A percentile compares a stretch with the other conserved stretches of the same genome.
Conservation (phyloP, 1,284 basidiomycete species). For the Violaceomyces palustris region DNA sequence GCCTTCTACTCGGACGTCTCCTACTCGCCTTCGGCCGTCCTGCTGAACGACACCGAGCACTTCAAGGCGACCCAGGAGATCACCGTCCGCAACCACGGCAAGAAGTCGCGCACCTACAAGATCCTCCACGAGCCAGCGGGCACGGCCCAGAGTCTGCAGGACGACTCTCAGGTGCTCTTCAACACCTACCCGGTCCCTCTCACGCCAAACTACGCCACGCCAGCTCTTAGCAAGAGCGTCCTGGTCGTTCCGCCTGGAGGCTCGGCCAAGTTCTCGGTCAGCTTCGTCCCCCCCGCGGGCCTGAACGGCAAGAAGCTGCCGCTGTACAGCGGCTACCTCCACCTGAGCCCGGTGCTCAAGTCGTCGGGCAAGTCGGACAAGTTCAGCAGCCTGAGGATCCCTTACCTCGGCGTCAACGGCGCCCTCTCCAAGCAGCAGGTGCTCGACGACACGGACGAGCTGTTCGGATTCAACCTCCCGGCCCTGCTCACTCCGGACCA, state of each 20-base stretch:
- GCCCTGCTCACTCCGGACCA: conserved; percentile 14
- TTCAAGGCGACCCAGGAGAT: conserved; percentile 27
- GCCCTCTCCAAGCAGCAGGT: conserved; percentile 20
- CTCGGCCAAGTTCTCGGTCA: conserved; percentile 46
- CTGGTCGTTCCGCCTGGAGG: conserved; percentile 54
- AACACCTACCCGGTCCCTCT: conserved; percentile 59
- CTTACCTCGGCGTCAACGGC: conserved; percentile 26
- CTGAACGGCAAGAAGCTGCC: conserved; percentile 59
- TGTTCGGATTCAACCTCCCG: conserved; percentile 24
- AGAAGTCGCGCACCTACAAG: conserved; percentile 29
- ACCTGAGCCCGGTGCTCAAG: conserved; percentile 59
- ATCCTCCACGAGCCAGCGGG: conserved; percentile 39
- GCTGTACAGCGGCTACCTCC: conserved; percentile 63
- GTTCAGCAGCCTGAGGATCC: conserved; percentile 23
- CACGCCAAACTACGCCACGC: conserved; percentile 55
- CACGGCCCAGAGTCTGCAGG: conserved; percentile 56
- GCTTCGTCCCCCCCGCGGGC: conserved; percentile 56
- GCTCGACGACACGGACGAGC: conserved; percentile 26
- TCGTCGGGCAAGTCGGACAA: conserved; percentile 56
- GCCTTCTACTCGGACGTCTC: conserved; percentile 60
- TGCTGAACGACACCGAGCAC: conserved; percentile 66
- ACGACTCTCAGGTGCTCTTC: conserved; percentile 41
- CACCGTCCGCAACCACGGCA: conserved; percentile 36
- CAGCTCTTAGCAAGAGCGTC: conserved; percentile 54
- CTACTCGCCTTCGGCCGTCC: conserved; percentile 61